Conservation (phyloP, 805 yeast genomes). For the Yamadazyma paraphyllophila region DNA sequence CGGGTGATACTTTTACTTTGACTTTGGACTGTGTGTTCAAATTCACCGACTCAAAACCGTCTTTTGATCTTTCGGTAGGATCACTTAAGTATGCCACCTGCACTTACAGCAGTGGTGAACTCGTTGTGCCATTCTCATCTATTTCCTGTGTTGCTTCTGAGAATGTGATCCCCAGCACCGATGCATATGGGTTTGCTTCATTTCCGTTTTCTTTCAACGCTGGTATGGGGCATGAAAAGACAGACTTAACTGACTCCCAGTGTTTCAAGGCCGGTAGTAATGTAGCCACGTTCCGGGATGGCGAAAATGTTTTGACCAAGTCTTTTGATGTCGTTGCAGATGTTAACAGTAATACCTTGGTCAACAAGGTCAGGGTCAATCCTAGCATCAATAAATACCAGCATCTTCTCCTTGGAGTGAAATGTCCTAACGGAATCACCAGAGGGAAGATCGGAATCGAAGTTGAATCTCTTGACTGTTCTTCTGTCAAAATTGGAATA, state of each 20-base stretch:
- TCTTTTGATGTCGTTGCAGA: conserved; percentile 10
- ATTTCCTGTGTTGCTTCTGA: conserved; percentile 19
- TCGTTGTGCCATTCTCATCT: conserved; percentile 15
- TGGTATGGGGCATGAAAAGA: conserved; percentile 15
- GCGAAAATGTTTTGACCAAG: conserved; percentile 13
- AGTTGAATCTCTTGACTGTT: conserved; percentile 20
- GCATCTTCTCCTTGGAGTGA: conserved; percentile 13
- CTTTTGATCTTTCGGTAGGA: conserved; percentile 15
- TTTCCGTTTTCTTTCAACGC: conserved; percentile 24
- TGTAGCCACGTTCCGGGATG: conserved; percentile 18
- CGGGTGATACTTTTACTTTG: conserved; percentile 29
- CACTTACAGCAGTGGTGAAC: conserved; percentile 16
- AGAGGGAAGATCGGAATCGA: conserved; percentile 23
- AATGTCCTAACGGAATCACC: conserved; percentile 21
- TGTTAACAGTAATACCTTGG: not conserved
- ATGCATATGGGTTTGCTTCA: conserved; percentile 18
- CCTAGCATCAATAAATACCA: conserved; percentile 15
- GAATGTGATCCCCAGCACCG: conserved; percentile 12
- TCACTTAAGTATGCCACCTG: conserved; percentile 22
- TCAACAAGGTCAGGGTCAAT: conserved; percentile 6
- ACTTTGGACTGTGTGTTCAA: conserved; percentile 26
- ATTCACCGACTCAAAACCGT: conserved; percentile 15
- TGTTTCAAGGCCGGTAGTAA: conserved; percentile 20
- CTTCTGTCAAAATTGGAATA: conserved; percentile 17
- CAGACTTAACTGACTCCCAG: conserved; percentile 19